Evolutionary conservation across 2,329 filamentous ascomycete species (phyloP).

Genomic region (Xylariaceae sp.): DNA sequence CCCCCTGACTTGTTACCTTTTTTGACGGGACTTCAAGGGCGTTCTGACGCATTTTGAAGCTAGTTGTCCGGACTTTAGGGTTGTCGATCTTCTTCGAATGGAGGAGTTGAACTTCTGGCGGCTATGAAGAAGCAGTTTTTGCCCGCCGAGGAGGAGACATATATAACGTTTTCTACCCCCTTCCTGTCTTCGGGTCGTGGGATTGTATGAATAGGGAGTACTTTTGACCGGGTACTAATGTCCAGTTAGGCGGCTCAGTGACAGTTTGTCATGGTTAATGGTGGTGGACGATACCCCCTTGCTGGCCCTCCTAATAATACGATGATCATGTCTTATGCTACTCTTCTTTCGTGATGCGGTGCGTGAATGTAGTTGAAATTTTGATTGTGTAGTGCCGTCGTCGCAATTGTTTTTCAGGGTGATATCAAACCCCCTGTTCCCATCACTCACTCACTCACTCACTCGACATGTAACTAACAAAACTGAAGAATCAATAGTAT

Average conservation of each 20-base stretch:
- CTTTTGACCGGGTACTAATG: background rate
- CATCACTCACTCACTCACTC: too few relatives aligned
- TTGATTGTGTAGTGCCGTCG: too few relatives aligned
- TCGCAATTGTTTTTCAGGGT: too few relatives aligned
- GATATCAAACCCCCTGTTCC: too few relatives aligned
- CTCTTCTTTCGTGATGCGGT: background rate
- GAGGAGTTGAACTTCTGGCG: background rate
- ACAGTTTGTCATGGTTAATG: conserved; percentile 9
- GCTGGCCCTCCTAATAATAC: background rate
- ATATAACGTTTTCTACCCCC: background rate
- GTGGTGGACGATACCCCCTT: conserved; percentile 23
- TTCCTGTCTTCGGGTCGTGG: background rate
- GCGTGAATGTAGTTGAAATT: background rate
- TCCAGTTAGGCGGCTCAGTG: background rate
- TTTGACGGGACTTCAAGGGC: background rate
- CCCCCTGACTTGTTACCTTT: background rate
- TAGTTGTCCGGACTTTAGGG: background rate
- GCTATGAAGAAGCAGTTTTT: background rate
- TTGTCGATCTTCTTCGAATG: background rate
- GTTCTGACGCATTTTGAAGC: background rate
- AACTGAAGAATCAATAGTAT: too few relatives aligned
- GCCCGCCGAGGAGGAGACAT: background rate
- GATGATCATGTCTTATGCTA: background rate
- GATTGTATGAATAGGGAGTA: background rate
- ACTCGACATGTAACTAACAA: too few relatives aligned